These are phyloP conservation scores for Kentomonas sorsogonicus DNA, from an alignment of 208 protist species.

Conservation along the genomic window DNA sequence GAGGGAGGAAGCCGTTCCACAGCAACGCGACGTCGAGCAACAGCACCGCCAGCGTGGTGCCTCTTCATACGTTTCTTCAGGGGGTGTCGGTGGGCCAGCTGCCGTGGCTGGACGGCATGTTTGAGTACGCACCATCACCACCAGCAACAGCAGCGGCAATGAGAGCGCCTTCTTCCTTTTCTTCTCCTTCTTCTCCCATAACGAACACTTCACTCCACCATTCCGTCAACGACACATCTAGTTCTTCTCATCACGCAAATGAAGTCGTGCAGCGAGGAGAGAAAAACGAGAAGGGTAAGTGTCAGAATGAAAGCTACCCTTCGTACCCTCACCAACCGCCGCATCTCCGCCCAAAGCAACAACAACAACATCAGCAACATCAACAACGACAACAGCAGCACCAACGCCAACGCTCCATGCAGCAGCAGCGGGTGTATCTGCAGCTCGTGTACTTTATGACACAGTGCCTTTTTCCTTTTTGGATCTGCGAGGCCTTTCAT, in stretches of 20 bases:
- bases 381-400: slow-evolving; percentile 12
- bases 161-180: no score
- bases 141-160: neutral
- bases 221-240: no score
- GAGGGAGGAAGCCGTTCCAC: no score
- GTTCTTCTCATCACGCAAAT: no score
- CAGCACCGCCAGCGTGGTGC: no score
- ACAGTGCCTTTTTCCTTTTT: slow-evolving; percentile 60
- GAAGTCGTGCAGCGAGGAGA: no score
- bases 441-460: slow-evolving; percentile 62
- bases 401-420: slow-evolving; percentile 36
- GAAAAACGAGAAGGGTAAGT: no score
- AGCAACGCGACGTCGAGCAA: no score
- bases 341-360: neutral
- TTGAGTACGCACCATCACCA: no score
- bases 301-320: no score
- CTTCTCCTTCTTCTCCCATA: no score
- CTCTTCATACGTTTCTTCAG: slow-evolving; percentile 51
- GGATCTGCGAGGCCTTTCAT: slow-evolving; percentile 44
- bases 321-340: neutral
- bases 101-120: slow-evolving; percentile 62
- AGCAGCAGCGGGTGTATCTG: slow-evolving; percentile 64
- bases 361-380: neutral
- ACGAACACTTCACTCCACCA: no score
- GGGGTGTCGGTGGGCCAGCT: slow-evolving; percentile 40